A percentile compares a stretch with the other conserved stretches of the same genome.
phyloP scores from a whole-genome alignment of 1,284 basidiomycete species.

The Pseudozyma tsukubaensis region DNA sequence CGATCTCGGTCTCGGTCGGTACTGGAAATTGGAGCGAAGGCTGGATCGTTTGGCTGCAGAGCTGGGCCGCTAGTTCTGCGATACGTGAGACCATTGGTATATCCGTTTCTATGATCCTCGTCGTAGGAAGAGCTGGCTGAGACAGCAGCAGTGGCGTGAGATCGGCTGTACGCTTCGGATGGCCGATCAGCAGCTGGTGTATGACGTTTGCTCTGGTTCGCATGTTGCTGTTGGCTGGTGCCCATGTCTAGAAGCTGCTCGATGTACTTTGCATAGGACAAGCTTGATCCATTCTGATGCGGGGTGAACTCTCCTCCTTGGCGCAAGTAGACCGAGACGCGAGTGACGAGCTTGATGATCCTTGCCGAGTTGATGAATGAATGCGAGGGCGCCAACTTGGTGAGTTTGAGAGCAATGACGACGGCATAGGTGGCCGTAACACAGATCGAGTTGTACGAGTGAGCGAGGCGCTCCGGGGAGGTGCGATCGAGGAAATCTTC shows the following conservation, averaged over 20 bases:
- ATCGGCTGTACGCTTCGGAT: background rate
- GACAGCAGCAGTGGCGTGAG: background rate
- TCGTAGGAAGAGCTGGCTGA: background rate
- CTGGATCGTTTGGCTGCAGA: background rate
- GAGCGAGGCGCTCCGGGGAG: conserved; percentile 35
- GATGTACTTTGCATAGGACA: conserved; percentile 40
- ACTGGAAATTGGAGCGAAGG: conserved; percentile 1
- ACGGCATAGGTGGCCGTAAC: conserved; percentile 44
- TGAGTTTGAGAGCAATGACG: conserved; percentile 42
- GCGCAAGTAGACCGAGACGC: conserved; percentile 35
- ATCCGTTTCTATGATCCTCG: background rate
- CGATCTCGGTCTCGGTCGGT: conserved; percentile 11
- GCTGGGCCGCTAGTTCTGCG: background rate
- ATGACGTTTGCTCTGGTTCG: background rate
- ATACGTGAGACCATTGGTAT: conserved; percentile 9
- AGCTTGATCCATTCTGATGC: conserved; percentile 42
- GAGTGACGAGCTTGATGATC: conserved; percentile 28
- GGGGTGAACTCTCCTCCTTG: conserved; percentile 35
- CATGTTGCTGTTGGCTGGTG: conserved; percentile 7
- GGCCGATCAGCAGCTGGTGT: conserved; percentile 3
- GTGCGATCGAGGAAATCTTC: conserved; percentile 40
- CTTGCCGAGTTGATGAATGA: conserved; percentile 31
- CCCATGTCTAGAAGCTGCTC: conserved; percentile 38
- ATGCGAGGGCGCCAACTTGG: conserved; percentile 33
- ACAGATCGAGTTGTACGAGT: conserved; percentile 50